These are phyloP conservation scores for Hevea brasiliensis DNA, from an alignment of 345 rosid genomes.

Conservation along the genomic window DNA sequence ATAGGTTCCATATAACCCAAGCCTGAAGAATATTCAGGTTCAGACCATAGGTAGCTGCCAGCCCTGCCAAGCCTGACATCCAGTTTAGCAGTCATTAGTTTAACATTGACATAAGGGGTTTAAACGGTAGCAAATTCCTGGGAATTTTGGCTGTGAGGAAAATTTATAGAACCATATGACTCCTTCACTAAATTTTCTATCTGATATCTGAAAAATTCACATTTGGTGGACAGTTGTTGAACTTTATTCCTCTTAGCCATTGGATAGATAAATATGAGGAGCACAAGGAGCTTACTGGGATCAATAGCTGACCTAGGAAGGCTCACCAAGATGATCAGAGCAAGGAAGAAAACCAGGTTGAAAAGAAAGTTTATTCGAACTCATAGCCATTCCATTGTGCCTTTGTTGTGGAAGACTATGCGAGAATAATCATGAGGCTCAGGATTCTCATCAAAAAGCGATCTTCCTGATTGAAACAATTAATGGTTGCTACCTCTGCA, in stretches of 20 bases:
- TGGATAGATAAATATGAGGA: background rate
- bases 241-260: background rate
- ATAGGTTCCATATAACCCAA: slow-evolving; percentile 78
- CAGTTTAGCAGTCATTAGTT: slow-evolving; percentile 11
- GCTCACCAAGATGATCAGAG: slow-evolving; percentile 66
- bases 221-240: background rate
- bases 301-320: slow-evolving; percentile 61
- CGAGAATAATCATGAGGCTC: slow-evolving; percentile 58
- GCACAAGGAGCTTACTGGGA: slow-evolving; percentile 55
- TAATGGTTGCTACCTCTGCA: slow-evolving; percentile 66
- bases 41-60: slow-evolving; percentile 63
- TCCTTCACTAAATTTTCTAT: background rate
- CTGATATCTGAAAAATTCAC: background rate
- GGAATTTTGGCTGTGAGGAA: background rate
- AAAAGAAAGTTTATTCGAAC: slow-evolving; percentile 79
- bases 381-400: slow-evolving; percentile 87
- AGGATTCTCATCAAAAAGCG: slow-evolving; percentile 52
- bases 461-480: slow-evolving; percentile 69
- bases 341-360: slow-evolving; percentile 75
- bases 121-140: background rate
- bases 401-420: slow-evolving; percentile 61
- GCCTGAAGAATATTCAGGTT: slow-evolving; percentile 67
- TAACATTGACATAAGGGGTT: background rate
- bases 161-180: background rate
- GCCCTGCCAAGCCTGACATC: slow-evolving; percentile 62